Evolutionary conservation across 768 basidiomycete species (phyloP), one percentile per base, ranked within the genome.

Genomic region (Boletus eberwhitei): DNA sequence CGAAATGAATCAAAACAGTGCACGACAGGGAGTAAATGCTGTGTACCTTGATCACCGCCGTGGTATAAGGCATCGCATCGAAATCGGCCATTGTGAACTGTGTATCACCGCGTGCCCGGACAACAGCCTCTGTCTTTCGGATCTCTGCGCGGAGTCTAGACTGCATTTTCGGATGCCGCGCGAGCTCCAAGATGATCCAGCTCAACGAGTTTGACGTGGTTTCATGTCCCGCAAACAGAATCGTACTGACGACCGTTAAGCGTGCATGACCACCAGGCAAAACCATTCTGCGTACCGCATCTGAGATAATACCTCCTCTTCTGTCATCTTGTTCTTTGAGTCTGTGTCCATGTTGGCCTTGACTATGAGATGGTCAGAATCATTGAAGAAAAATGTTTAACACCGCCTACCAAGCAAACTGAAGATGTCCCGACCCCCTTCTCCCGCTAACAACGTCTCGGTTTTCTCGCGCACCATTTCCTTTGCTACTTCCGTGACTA

Each of bases 141-240:
- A 64, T 58, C 46, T 65, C 64, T 2, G 19, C 71, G 16, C 90
- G 81, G 21, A 92, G 79, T 53, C 75, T 77, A 3, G 70, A 68
- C 64, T 93, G 89, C 3, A 83, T 67, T 19, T 81, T 73, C 0
- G 79, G 83, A 56, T 83, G 71, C 38, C 74, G 77, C 4, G 85
- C 79, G 5, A 93, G 75, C 59, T 85, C 83, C 51, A 85, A 73
- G 8, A 90, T 68, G 8, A 80, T 75, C 85, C 86, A 90, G 51
- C 76, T 75, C 31, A 86, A 49, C 2, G 79, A 75, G 36, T 77
- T 81, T 4, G 86, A 78, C 47, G 80, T 83, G 4, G 85, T 87
- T 64, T 86, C 86, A 64, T 87, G 80, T 2, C 77, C 78, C 38
- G 78, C 78, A 12, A 81, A 59, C 12, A 79, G 59, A 12, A 80